These are phyloP conservation scores for Leccinum boreale DNA, from an alignment of 768 basidiomycete species.

Conservation along the genomic window DNA sequence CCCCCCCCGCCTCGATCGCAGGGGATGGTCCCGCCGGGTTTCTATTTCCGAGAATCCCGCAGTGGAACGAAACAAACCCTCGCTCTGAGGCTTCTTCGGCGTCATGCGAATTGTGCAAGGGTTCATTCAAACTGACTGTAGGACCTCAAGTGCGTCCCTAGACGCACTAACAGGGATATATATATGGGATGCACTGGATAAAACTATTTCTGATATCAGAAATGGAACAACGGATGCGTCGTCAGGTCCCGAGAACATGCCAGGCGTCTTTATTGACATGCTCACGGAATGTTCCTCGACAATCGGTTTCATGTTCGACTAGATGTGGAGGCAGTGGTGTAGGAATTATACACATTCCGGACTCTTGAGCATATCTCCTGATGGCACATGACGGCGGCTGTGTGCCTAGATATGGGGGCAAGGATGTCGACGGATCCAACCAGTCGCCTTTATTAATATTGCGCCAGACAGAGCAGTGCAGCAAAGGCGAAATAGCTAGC, in stretches of 20 bases:
- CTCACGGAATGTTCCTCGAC: neutral
- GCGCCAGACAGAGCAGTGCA: neutral
- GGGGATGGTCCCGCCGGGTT: neutral
- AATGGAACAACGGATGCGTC: neutral
- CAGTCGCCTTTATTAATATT: no score
- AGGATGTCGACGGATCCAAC: neutral
- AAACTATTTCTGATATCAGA: conserved; percentile 1
- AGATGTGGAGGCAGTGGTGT: neutral
- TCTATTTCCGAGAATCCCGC: neutral
- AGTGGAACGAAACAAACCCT: neutral
- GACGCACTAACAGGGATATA: neutral
- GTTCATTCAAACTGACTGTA: neutral
- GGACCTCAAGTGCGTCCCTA: conserved; percentile 11
- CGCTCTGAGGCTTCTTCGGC: neutral
- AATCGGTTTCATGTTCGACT: neutral
- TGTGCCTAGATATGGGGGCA: neutral
- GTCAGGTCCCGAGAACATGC: neutral
- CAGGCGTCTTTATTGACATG: neutral
- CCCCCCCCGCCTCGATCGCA: neutral
- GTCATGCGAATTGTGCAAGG: conserved; percentile 10
- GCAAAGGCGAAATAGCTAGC: neutral
- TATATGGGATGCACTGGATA: neutral
- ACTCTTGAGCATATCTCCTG: neutral
- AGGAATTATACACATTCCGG: neutral
- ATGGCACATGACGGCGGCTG: neutral